These are phyloP conservation scores for Aspergillus sp. DNA, from an alignment of 2,329 filamentous ascomycete species.

Conservation along the genomic window DNA sequence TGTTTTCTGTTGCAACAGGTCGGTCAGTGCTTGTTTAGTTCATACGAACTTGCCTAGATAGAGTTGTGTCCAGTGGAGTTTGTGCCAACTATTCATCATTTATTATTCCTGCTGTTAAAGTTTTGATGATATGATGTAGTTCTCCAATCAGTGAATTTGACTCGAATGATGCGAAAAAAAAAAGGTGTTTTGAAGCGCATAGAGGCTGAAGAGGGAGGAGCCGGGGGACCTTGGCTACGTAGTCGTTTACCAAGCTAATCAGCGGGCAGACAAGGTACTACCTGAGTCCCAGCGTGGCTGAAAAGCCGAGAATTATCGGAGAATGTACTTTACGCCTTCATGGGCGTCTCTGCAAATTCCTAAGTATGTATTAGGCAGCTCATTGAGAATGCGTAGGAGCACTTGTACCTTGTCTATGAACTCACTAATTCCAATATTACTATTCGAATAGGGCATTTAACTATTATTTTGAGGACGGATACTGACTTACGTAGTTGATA, in stretches of 20 bases:
- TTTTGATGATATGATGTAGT: not conserved
- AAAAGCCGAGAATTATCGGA: not conserved
- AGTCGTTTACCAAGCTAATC: too few species aligned
- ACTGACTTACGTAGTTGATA: too few species aligned
- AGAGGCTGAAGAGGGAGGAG: not conserved
- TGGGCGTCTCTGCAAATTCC: too few species aligned
- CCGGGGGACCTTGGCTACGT: too few species aligned
- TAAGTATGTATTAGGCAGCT: too few species aligned
- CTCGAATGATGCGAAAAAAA: not conserved
- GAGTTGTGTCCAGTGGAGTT: not conserved
- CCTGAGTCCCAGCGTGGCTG: not conserved
- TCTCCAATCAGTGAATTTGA: not conserved
- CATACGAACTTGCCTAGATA: slow-evolving; percentile 3
- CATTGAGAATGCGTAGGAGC: too few species aligned
- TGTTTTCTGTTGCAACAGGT: not conserved
- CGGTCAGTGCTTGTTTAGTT: not conserved
- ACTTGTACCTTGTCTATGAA: too few species aligned
- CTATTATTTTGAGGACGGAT: too few species aligned
- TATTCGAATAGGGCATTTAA: too few species aligned
- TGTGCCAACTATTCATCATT: not conserved
- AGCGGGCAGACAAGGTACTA: too few species aligned
- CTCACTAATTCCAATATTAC: too few species aligned
- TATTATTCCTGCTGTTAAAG: not conserved
- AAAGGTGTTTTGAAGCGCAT: too few species aligned
- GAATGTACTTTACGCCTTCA: not conserved